Percentiles rank a stretch among this genome's conserved stretches.
Evolutionary conservation across 257 asterid genomes (phyloP).

Genomic region (Jaltomata sinuosa): DNA sequence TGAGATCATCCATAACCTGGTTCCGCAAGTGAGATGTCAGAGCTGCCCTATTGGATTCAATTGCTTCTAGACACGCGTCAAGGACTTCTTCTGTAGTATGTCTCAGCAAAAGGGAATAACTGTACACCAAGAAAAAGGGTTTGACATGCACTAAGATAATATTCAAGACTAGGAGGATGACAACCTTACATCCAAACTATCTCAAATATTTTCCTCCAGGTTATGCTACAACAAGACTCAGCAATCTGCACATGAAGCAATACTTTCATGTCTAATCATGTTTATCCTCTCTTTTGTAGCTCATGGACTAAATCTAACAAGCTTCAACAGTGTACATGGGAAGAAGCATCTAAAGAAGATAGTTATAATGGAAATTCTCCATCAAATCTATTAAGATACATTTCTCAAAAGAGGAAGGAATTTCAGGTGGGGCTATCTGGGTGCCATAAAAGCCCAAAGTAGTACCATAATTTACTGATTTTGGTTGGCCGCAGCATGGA

Average conservation of each 20-base stretch:
- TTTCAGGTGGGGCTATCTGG: not conserved
- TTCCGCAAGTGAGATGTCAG: conserved; percentile 61
- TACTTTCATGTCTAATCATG: not conserved
- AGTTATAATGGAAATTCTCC: not conserved
- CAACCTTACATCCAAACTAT: not conserved
- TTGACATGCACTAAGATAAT: not conserved
- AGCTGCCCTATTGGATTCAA: conserved; percentile 65
- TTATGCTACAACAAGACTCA: not conserved
- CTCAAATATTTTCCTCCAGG: not conserved
- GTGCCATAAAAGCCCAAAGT: not conserved
- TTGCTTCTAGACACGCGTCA: conserved; percentile 84
- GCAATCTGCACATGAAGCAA: not conserved
- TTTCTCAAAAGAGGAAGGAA: not conserved
- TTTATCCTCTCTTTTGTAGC: not conserved
- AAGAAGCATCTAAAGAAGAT: not conserved
- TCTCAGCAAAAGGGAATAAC: conserved; percentile 82
- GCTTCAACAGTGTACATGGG: not conserved
- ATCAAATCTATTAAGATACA: not conserved
- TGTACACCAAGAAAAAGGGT: conserved; percentile 23
- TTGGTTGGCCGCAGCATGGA: not conserved
- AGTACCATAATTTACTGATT: not conserved
- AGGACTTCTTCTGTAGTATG: conserved; percentile 94
- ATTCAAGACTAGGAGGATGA: not conserved
- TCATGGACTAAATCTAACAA: not conserved
- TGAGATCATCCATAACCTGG: conserved; percentile 66